Base-by-base conservation (phyloP, 2,329 filamentous ascomycete genomes). In the Hirsutella minnesotensis region DNA sequence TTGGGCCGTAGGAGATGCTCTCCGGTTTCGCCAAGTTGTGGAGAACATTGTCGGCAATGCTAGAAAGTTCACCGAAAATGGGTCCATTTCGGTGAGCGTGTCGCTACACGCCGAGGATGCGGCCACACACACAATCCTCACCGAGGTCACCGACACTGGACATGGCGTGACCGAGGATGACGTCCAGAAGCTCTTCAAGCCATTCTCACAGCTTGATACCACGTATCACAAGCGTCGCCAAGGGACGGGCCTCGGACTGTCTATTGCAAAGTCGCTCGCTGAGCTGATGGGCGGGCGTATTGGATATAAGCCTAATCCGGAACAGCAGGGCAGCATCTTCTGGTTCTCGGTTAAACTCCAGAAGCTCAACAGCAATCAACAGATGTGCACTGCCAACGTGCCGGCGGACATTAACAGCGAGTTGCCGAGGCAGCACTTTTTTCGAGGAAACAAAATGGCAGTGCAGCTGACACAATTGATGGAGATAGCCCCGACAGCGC, bases 11-110 rank as follows among this genome's bases (percentile, higher is more conserved):
- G 75, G 76, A 5, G 77, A 81, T 47, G 69, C 75, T 4, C 62
- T 79, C 4, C 68, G 77, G 15, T 79, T 74, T 50, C 71, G 76
- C 9, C 77, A 81, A 48, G 70, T 80, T 15, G 52, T 80, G 15
- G 73, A 79, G 48, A 81, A 81, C 47, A 61, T 81, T 4, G 59
- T 80, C 15, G 66, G 69, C 15, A 81, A 81, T 49, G 76, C 76
- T 1, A 67, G 69, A 36, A 81, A 81, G 47, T 80, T 80, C 49
- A 81, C 77, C 4, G 71, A 78, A 19, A 56, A 64, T 24, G 76
- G 76, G 0, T 65, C 64, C 44, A 66, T 80, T 29, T 59, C 61
- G 1, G 61, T 79, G 10, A 52, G 57, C 3, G 62, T 64, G 1
- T 61, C 59, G 1, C 56, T 70, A 5, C 44, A 63, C 2, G 48